Conservation (phyloP, 2,329 filamentous ascomycete species). For the Sphaerostilbella broomeana region DNA sequence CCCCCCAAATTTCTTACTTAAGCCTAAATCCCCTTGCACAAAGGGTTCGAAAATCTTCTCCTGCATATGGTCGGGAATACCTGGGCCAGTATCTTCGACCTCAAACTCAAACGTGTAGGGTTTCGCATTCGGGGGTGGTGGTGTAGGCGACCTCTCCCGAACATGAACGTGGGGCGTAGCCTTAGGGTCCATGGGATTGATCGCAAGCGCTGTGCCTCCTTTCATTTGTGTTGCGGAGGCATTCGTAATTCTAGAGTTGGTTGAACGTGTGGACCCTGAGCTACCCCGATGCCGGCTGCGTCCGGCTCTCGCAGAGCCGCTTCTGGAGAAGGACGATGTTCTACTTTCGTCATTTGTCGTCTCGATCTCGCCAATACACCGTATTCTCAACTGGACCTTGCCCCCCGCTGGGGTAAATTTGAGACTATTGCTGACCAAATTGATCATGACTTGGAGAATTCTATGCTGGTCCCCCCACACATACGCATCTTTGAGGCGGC, state of each 20-base stretch:
- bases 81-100: conserved; percentile 80
- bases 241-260: conserved; percentile 35
- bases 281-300: conserved; percentile 40
- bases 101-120: conserved; percentile 79
- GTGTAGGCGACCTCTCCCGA: conserved; percentile 51
- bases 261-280: conserved; percentile 45
- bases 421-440: conserved; percentile 82
- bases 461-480: conserved; percentile 90
- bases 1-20: conserved; percentile 86
- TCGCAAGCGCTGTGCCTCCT: conserved; percentile 49
- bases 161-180: conserved; percentile 40
- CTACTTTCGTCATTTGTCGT: conserved; percentile 38
- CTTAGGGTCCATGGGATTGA: conserved; percentile 57
- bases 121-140: conserved; percentile 55
- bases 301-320: conserved; percentile 31
- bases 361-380: conserved; percentile 59
- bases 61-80: conserved; percentile 72
- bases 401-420: conserved; percentile 82
- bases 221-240: conserved; percentile 23
- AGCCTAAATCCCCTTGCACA: conserved; percentile 81
- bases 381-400: conserved; percentile 68
- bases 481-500: conserved; percentile 74
- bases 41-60: conserved; percentile 88
- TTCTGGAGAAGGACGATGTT: conserved; percentile 46
- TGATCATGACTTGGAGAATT: conserved; percentile 89